Percentiles rank a stretch among this genome's conserved stretches.
Evolutionary conservation across 768 basidiomycete species (phyloP).

Genomic region (Macrolepiota albuminosa): DNA sequence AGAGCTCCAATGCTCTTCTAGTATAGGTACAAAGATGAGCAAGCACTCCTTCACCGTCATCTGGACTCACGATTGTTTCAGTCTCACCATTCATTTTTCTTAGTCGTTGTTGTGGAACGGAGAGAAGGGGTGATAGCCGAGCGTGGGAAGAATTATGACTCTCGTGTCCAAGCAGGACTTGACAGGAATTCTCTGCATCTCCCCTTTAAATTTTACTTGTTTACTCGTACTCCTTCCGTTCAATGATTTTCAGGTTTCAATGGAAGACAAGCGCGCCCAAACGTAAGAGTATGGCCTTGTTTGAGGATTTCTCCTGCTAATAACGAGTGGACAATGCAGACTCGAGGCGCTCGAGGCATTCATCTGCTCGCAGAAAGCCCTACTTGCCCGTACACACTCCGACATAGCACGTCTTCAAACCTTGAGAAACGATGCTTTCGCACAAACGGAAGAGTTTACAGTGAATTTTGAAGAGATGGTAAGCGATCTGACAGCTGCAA

Average conservation of each 20-base stretch:
- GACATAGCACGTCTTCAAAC: slow-evolving; percentile 56
- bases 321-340: slow-evolving; percentile 25
- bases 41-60: neutral
- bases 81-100: neutral
- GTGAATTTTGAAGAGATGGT: slow-evolving; percentile 31
- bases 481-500: neutral
- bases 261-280: slow-evolving; percentile 34
- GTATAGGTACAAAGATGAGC: neutral
- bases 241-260: slow-evolving; percentile 18
- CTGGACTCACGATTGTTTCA: neutral
- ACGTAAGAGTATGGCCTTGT: slow-evolving; percentile 26
- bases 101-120: neutral
- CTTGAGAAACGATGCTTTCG: slow-evolving; percentile 35
- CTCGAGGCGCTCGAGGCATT: slow-evolving; percentile 64
- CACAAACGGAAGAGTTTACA: slow-evolving; percentile 28
- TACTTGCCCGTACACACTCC: slow-evolving; percentile 55
- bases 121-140: neutral
- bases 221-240: slow-evolving; percentile 3
- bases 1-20: neutral
- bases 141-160: slow-evolving; percentile 11
- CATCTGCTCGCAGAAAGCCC: slow-evolving; percentile 52
- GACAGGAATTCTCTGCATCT: neutral
- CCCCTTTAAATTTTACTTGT: neutral
- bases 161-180: neutral
- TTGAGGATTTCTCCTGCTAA: neutral